These are phyloP conservation scores for Amorphotheca resinae DNA, from an alignment of 495 filamentous ascomycete species.

Conservation along the genomic window DNA sequence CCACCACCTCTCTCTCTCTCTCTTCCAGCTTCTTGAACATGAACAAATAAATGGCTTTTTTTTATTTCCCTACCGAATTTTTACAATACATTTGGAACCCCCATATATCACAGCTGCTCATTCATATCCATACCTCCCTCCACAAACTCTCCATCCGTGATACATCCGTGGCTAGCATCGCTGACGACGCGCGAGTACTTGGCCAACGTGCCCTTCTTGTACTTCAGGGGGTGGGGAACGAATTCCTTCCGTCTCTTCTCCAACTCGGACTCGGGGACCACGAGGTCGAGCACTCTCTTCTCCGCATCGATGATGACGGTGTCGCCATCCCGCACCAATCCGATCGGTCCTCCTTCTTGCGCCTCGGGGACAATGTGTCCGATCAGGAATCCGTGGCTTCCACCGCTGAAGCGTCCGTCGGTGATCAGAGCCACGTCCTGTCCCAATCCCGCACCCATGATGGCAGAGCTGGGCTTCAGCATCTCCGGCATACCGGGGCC, in stretches of 20 bases:
- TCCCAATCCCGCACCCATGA: slow-evolving; percentile 78
- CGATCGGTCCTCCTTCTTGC: slow-evolving; percentile 57
- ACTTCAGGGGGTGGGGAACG: slow-evolving; percentile 52
- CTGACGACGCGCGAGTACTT: slow-evolving; percentile 62
- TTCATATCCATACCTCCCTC: not conserved
- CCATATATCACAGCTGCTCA: not conserved
- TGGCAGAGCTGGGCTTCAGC: slow-evolving; percentile 70
- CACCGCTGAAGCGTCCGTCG: slow-evolving; percentile 66
- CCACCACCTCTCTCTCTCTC: too few species aligned
- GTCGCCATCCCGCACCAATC: slow-evolving; percentile 56
- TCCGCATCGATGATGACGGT: slow-evolving; percentile 61
- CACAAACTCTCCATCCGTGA: slow-evolving; percentile 47
- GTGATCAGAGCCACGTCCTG: slow-evolving; percentile 73
- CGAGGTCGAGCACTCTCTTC: slow-evolving; percentile 44
- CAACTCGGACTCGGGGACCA: slow-evolving; percentile 52
- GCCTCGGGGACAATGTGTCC: slow-evolving; percentile 65
- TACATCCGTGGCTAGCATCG: slow-evolving; percentile 70
- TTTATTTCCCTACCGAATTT: too few species aligned
- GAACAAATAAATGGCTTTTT: too few species aligned
- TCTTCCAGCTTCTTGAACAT: too few species aligned
- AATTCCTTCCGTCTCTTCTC: slow-evolving; percentile 49
- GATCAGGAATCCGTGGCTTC: slow-evolving; percentile 69
- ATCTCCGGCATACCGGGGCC: slow-evolving; percentile 81
- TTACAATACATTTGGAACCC: too few species aligned
- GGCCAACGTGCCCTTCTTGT: slow-evolving; percentile 58